Percentiles rank a stretch among this genome's conserved stretches.
These are phyloP conservation scores for Globisporangium cylindrosporum DNA, from an alignment of 352 stramenopile species.

Conservation along the genomic window DNA sequence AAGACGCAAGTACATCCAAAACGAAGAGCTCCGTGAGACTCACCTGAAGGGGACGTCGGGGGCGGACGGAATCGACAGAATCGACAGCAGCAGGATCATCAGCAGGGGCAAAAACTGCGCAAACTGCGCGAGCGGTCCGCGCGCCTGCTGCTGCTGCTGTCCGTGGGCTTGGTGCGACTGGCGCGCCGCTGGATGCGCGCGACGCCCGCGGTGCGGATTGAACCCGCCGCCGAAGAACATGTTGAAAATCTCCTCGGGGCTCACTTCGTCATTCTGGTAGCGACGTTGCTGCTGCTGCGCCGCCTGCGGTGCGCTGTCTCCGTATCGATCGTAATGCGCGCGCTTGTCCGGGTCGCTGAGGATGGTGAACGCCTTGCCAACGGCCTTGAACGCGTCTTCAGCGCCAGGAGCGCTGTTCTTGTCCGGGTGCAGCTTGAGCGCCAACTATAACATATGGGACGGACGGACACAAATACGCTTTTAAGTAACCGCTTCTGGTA, in stretches of 20 bases:
- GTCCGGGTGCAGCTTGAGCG: slow-evolving; percentile 88
- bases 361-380: slow-evolving; percentile 92
- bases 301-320: slow-evolving; percentile 49
- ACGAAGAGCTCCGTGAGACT: background rate
- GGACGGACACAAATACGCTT: slow-evolving; percentile 4
- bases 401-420: slow-evolving; percentile 96
- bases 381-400: slow-evolving; percentile 97
- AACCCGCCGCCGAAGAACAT: slow-evolving; percentile 90
- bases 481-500: slow-evolving; percentile 3
- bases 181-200: slow-evolving; percentile 5
- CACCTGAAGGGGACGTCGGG: slow-evolving; percentile 79
- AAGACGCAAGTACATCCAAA: background rate
- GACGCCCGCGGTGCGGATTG: slow-evolving; percentile 44
- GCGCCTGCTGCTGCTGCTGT: slow-evolving; percentile 30
- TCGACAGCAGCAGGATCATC: slow-evolving; percentile 81
- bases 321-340: slow-evolving; percentile 82
- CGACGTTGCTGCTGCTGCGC: slow-evolving; percentile 35
- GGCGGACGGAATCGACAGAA: slow-evolving; percentile 70
- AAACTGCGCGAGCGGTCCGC: slow-evolving; percentile 46
- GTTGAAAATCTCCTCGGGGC: slow-evolving; percentile 91
- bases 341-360: slow-evolving; percentile 89
- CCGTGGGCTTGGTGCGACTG: slow-evolving; percentile 14
- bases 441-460: slow-evolving; percentile 48
- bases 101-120: slow-evolving; percentile 84
- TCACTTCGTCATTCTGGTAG: slow-evolving; percentile 84